Evolutionary conservation across 2,329 filamentous ascomycete species (phyloP).

Genomic region (Sporothrix inflata): DNA sequence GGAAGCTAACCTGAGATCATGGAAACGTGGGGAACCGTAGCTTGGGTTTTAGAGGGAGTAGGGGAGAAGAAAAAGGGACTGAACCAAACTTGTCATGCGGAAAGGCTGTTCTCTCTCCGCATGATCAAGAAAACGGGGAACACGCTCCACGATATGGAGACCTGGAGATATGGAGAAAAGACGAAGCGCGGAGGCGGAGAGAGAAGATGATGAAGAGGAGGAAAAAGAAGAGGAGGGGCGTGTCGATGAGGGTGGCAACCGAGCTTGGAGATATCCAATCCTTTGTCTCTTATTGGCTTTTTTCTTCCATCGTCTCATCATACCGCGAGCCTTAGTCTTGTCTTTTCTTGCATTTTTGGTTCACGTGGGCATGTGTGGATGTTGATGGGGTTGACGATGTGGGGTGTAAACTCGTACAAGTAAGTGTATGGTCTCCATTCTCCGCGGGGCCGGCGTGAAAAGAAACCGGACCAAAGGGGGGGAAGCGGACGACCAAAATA

Average conservation of each 20-base stretch:
- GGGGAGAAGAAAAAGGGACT: not conserved
- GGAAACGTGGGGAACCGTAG: slow-evolving; percentile 21
- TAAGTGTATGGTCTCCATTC: not conserved
- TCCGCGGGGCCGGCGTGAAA: slow-evolving; percentile 13
- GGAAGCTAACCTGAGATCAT: slow-evolving; percentile 19
- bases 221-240: not conserved
- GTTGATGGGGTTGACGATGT: not conserved
- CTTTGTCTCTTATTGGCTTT: not conserved
- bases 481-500: not conserved
- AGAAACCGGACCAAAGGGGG: slow-evolving; percentile 15
- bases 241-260: slow-evolving; percentile 2
- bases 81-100: too few relatives aligned
- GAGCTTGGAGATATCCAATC: not conserved
- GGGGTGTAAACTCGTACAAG: not conserved
- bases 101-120: not conserved
- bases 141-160: slow-evolving; percentile 1
- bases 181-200: not conserved
- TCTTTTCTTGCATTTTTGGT: not conserved
- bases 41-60: not conserved
- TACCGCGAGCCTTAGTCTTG: not conserved
- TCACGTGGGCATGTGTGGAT: slow-evolving; percentile 1
- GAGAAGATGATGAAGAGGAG: not conserved
- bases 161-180: slow-evolving; percentile 4
- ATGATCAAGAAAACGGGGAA: slow-evolving; percentile 22
- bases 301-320: not conserved